These are phyloP conservation scores for Soucietia sequanensis DNA, from an alignment of 805 yeast species.

Conservation along the genomic window DNA sequence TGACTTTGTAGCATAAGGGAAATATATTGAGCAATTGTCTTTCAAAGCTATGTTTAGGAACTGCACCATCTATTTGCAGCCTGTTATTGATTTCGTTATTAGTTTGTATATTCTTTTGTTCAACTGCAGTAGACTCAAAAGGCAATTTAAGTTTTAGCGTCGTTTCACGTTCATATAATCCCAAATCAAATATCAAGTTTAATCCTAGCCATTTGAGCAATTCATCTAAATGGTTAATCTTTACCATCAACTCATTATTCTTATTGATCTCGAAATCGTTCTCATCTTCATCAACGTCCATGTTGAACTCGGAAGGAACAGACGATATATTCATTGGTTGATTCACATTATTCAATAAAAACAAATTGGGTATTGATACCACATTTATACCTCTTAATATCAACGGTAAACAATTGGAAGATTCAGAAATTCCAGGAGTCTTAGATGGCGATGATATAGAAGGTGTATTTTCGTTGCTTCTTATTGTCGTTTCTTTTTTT, in stretches of 20 bases:
- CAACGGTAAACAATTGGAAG: slow-evolving; percentile 66
- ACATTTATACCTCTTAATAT: slow-evolving; percentile 63
- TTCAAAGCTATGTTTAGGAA: slow-evolving; percentile 16
- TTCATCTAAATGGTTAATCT: slow-evolving; percentile 26
- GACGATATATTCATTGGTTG: slow-evolving; percentile 11
- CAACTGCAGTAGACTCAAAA: background rate
- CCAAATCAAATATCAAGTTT: slow-evolving; percentile 37
- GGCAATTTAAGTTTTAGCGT: slow-evolving; percentile 10
- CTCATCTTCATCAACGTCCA: slow-evolving; percentile 35
- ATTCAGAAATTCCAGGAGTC: slow-evolving; percentile 22
- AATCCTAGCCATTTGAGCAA: slow-evolving; percentile 41
- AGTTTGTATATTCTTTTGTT: too few relatives aligned
- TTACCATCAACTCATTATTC: slow-evolving; percentile 31
- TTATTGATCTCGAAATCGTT: slow-evolving; percentile 28
- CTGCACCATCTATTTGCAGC: slow-evolving; percentile 9
- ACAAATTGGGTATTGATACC: slow-evolving; percentile 56
- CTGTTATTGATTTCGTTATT: background rate
- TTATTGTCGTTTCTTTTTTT: background rate
- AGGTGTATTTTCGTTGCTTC: slow-evolving; percentile 1
- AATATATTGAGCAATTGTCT: slow-evolving; percentile 21
- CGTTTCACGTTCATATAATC: slow-evolving; percentile 18
- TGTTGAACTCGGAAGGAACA: slow-evolving; percentile 24
- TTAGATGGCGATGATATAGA: slow-evolving; percentile 3
- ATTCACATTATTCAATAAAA: slow-evolving; percentile 36
- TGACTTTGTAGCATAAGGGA: slow-evolving; percentile 31